Evolutionary conservation across 2,329 filamentous ascomycete species (phyloP).

Genomic region (Venturiaceae sp.): DNA sequence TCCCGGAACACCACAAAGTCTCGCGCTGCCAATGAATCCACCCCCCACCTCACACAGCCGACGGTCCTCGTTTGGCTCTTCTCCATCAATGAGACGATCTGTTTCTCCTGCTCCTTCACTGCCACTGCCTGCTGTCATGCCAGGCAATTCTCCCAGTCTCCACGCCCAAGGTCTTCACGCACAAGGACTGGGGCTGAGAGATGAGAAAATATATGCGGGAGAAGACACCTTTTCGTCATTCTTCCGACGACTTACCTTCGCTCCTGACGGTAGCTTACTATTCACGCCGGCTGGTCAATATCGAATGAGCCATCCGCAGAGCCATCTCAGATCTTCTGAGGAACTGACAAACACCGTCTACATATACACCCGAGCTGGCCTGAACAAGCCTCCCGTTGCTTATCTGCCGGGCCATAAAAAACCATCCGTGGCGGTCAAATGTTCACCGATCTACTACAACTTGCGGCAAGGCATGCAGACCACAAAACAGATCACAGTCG

Average conservation of each 20-base stretch:
- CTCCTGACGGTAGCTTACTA: slow-evolving; percentile 86
- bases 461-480: slow-evolving; percentile 55
- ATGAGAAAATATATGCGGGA: slow-evolving; percentile 87
- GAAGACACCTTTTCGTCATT: slow-evolving; percentile 88
- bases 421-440: slow-evolving; percentile 89
- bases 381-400: slow-evolving; percentile 92
- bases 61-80: slow-evolving; percentile 82
- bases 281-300: slow-evolving; percentile 95
- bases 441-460: slow-evolving; percentile 83
- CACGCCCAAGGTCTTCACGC: slow-evolving; percentile 33
- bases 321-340: slow-evolving; percentile 52
- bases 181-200: slow-evolving; percentile 51
- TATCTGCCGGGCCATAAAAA: slow-evolving; percentile 97
- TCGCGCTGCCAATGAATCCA: slow-evolving; percentile 91
- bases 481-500: slow-evolving; percentile 87
- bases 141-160: slow-evolving; percentile 54
- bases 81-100: slow-evolving; percentile 70
- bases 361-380: slow-evolving; percentile 90
- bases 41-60: slow-evolving; percentile 86
- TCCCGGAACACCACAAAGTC: slow-evolving; percentile 84
- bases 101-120: slow-evolving; percentile 89
- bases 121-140: slow-evolving; percentile 90
- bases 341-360: slow-evolving; percentile 97
- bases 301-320: slow-evolving; percentile 57
- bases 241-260: slow-evolving; percentile 87